phyloP scores from a whole-genome alignment of 441 rosid genomes.

The Bocquillonia castaneifolia region DNA sequence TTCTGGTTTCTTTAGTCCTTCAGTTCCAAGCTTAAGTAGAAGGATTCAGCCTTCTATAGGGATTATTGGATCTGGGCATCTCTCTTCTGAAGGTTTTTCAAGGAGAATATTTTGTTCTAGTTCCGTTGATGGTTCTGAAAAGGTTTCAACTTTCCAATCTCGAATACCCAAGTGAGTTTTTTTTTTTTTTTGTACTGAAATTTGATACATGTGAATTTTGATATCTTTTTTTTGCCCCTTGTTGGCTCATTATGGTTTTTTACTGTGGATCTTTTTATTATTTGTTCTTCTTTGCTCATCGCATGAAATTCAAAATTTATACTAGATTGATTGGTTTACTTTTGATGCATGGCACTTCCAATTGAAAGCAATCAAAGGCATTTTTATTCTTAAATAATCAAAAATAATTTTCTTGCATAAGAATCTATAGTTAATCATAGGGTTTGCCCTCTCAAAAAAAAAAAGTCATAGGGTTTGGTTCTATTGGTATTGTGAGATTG shows the following conservation, averaged over 20 bases:
- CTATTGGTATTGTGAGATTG: neutral
- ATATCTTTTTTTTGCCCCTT: neutral
- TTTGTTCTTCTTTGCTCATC: conserved; percentile 11
- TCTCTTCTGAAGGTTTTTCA: conserved; percentile 32
- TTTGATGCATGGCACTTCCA: conserved; percentile 18
- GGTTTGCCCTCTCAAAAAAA: neutral
- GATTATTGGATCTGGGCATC: conserved; percentile 63
- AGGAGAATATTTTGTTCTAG: conserved; percentile 55
- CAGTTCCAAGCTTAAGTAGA: conserved; percentile 46
- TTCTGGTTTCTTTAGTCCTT: conserved; percentile 60
- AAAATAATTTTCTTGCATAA: neutral
- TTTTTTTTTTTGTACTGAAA: conserved; percentile 3
- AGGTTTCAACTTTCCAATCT: conserved; percentile 49
- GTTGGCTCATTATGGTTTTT: conserved; percentile 10
- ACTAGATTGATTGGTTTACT: conserved; percentile 2
- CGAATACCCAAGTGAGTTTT: conserved; percentile 52
- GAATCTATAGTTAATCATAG: neutral
- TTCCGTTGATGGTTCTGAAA: conserved; percentile 42
- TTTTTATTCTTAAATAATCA: neutral
- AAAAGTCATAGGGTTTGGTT: too few species aligned
- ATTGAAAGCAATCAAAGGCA: conserved; percentile 10
- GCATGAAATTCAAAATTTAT: conserved; percentile 8
- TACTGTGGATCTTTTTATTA: neutral
- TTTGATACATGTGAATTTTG: conserved; percentile 10
- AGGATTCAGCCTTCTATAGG: conserved; percentile 40